A percentile compares a stretch with the other conserved stretches of the same genome.
phyloP scores from a whole-genome alignment of 108 stramenopile species.

The Schizochytrium sp. region DNA sequence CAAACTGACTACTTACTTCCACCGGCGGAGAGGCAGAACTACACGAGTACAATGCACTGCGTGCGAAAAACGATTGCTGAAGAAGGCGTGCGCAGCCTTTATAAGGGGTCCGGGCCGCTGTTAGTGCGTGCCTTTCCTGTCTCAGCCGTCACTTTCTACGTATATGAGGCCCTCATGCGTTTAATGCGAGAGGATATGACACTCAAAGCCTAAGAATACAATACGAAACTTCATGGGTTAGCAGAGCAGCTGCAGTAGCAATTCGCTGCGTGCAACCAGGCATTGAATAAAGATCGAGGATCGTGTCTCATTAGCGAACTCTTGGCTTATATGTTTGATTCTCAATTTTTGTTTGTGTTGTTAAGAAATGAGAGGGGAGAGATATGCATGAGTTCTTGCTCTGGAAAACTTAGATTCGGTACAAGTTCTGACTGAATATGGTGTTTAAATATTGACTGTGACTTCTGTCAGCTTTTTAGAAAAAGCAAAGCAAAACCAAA shows the following conservation, averaged over 20 bases:
- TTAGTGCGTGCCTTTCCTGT: slow-evolving; percentile 74
- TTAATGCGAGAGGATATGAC: not conserved
- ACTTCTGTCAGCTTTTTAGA: too few relatives aligned
- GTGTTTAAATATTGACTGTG: too few relatives aligned
- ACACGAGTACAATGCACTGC: slow-evolving; percentile 12
- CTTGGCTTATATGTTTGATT: too few relatives aligned
- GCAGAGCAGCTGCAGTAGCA: not conserved
- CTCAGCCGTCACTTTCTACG: slow-evolving; percentile 71
- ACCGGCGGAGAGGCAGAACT: not conserved
- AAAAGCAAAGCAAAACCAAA: too few relatives aligned
- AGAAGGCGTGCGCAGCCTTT: slow-evolving; percentile 60
- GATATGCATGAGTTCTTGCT: too few relatives aligned
- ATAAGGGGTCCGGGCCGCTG: slow-evolving; percentile 69
- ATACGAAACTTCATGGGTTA: not conserved
- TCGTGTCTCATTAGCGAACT: too few relatives aligned
- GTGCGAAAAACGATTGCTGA: not conserved
- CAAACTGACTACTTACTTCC: slow-evolving; percentile 32
- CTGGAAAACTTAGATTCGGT: too few relatives aligned
- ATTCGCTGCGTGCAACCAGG: too few relatives aligned
- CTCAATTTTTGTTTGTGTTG: too few relatives aligned
- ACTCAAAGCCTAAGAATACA: not conserved
- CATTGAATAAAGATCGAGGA: too few relatives aligned
- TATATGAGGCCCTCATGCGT: slow-evolving; percentile 65
- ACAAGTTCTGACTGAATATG: too few relatives aligned
- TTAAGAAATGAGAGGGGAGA: too few relatives aligned